Base-by-base conservation (phyloP, 371 early-diverging fungal genomes). In the Mycotypha africana region DNA sequence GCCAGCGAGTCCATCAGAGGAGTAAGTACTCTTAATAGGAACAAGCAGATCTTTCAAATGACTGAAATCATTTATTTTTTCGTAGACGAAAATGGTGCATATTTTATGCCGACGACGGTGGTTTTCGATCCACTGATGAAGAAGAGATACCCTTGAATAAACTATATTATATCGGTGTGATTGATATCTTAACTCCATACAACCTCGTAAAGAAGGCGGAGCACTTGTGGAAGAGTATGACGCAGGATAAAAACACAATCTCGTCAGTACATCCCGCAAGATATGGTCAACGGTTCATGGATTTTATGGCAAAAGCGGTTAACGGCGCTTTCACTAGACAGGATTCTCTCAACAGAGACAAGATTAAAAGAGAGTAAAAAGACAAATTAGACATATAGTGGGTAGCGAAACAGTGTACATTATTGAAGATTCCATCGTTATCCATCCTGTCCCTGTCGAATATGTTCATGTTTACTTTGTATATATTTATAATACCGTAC, bases 131-230 rank as follows among this genome's bases (percentile, higher is more conserved):
- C 10, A 87, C 94, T 1, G 84, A 88, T 56, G 81, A 77, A 35
- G 38, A 62, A 21, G 78, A 92, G 64, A 57, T 71, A 24, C 70
- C 78, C 2, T 63, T 79, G 4, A 65, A 82, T 37, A 75, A 83
- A 37, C 69, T 96, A 6, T 96, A 96, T 70, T 95, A 88, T 57
- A 55, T 97, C 28, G 96, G 97, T 4, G 81, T 97, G 42, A 97
- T 98, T 43, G 98, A 98, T 56, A 95, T 97, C 34, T 73, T 98
- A 42, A 98, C 98, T 16, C 86, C 88, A 1, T 98, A 95, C 66
- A 87, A 86, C 54, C 65, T 76, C 34, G 62, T 73, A 36, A 98
- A 98, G 67, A 84, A 84, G 53, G 35, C 84, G 19, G 98, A 98
- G 57, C 88, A 89, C 50, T 65, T 84, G 17, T 88, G 83, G 74